Evolutionary conservation across 768 basidiomycete species (phyloP).

Genomic region (Trametes villosa): DNA sequence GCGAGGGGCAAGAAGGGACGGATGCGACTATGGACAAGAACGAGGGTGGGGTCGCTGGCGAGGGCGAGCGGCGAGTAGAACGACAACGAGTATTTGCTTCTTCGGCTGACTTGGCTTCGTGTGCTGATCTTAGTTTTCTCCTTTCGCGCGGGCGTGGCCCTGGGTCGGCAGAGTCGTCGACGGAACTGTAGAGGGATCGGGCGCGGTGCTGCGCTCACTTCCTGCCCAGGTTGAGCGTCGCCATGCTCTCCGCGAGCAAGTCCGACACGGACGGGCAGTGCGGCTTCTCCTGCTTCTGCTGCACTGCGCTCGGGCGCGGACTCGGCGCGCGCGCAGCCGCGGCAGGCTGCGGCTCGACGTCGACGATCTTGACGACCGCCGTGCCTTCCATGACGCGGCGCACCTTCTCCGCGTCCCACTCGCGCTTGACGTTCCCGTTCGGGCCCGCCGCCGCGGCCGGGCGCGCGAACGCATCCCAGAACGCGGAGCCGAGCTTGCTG

Average conservation of each 20-base stretch:
- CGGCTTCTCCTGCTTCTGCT: constrained; percentile 12
- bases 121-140: not conserved
- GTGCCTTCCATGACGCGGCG: constrained; percentile 80
- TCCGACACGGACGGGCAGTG: constrained; percentile 36
- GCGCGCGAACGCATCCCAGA: constrained; percentile 86
- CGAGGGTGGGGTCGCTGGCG: constrained; percentile 9
- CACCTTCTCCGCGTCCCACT: constrained; percentile 77
- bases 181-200: no score
- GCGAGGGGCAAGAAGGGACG: not conserved
- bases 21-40: constrained; percentile 9
- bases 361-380: constrained; percentile 79
- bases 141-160: not conserved
- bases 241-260: constrained; percentile 70
- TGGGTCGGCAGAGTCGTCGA: not conserved
- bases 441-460: constrained; percentile 32
- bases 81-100: not conserved
- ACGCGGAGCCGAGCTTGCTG: constrained; percentile 70
- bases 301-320: not conserved
- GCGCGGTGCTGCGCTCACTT: constrained; percentile 34
- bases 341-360: constrained; percentile 54
- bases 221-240: constrained; percentile 64
- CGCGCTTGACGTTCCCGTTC: constrained; percentile 8
- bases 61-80: not conserved
- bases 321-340: not conserved
- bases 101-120: not conserved